Evolutionary conservation across 352 stramenopile species (phyloP).

Genomic region (Pythium coloratum): DNA sequence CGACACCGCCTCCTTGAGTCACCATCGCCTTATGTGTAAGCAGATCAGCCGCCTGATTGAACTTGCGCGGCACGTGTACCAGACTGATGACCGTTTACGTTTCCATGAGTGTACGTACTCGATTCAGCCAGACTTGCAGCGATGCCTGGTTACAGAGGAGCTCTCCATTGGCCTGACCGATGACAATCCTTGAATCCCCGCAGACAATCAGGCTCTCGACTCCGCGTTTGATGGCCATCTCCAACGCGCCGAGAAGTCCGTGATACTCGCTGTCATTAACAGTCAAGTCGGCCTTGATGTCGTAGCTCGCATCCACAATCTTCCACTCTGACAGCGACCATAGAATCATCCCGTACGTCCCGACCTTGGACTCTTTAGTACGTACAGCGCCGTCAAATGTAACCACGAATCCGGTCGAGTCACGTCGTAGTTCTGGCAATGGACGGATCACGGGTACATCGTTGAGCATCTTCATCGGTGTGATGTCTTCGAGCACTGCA

Average conservation of each 20-base stretch:
- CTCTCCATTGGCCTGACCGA: conserved; percentile 10
- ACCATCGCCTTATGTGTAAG: conserved; percentile 3
- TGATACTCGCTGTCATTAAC: conserved; percentile 18
- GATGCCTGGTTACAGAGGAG: conserved; percentile 3
- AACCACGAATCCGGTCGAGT: not conserved
- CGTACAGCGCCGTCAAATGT: conserved; percentile 18
- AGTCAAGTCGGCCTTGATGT: not conserved
- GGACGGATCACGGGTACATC: conserved; percentile 14
- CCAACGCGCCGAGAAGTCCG: conserved; percentile 4
- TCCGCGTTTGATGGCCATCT: not conserved
- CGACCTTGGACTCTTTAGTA: not conserved
- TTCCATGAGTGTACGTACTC: not conserved
- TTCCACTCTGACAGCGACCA: conserved; percentile 8
- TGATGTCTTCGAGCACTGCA: conserved; percentile 10
- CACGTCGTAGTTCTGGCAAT: conserved; percentile 8
- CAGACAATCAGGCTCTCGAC: conserved; percentile 17
- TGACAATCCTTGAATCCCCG: conserved; percentile 22
- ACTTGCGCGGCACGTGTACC: conserved; percentile 4
- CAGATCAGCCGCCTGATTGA: conserved; percentile 9
- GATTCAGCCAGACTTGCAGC: conserved; percentile 1
- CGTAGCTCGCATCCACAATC: not conserved
- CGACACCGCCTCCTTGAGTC: not conserved
- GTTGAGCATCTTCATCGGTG: conserved; percentile 9
- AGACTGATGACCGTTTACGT: not conserved
- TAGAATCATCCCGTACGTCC: conserved; percentile 1